phyloP scores from a whole-genome alignment of 2,329 filamentous ascomycete species.

The Pyricularia grisea region DNA sequence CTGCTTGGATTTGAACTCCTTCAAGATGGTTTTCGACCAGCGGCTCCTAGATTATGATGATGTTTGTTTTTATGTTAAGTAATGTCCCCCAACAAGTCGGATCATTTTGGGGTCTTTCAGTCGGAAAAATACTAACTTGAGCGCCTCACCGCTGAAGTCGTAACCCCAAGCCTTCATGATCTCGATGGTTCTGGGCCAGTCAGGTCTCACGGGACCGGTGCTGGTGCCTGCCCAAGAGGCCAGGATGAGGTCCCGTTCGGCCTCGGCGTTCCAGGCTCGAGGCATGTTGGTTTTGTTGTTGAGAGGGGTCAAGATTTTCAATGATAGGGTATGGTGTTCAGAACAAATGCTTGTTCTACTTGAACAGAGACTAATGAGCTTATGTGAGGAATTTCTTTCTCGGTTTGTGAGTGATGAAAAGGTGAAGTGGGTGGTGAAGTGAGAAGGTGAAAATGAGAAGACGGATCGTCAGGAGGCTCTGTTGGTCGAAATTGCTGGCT shows the following conservation, averaged over 20 bases:
- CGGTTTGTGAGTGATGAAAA: not conserved
- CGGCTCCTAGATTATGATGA: not conserved
- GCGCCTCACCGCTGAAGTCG: slow-evolving; percentile 1
- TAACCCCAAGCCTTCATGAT: slow-evolving; percentile 4
- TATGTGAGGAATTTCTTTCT: not conserved
- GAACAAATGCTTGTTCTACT: not conserved
- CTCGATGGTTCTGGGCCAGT: slow-evolving; percentile 2
- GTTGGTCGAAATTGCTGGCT: no score
- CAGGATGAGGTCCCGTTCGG: slow-evolving; percentile 4
- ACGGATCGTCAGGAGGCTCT: no score
- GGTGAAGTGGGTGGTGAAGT: not conserved
- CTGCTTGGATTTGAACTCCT: slow-evolving; percentile 1
- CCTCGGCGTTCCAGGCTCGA: slow-evolving; percentile 1
- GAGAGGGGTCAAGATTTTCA: not conserved
- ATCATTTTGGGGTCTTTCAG: not conserved
- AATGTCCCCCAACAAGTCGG: no score
- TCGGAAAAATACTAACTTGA: slow-evolving; percentile 1
- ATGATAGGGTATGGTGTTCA: not conserved
- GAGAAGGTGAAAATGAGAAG: no score
- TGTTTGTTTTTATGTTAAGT: not conserved
- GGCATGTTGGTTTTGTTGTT: not conserved
- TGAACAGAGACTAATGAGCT: not conserved
- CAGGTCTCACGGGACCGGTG: not conserved
- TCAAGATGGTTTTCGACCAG: slow-evolving; percentile 4
- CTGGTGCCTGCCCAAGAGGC: not conserved